Conservation (phyloP, 2,329 filamentous ascomycete genomes). For the Alternaria triticina region DNA sequence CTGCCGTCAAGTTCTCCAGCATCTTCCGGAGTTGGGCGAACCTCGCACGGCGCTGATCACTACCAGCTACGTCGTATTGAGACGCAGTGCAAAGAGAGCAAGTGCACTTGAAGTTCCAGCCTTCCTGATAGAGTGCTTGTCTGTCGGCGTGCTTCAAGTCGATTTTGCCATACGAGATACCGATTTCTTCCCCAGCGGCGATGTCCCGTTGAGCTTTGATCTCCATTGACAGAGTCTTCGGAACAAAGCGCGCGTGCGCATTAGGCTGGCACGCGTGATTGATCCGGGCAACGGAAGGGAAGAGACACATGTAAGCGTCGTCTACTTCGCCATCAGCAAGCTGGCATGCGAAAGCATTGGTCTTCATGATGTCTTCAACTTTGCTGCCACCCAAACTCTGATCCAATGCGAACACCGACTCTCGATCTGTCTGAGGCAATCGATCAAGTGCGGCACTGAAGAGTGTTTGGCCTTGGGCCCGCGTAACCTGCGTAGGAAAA, state of each 20-base stretch:
- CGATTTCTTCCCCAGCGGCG: constrained; percentile 28
- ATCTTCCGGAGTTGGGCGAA: constrained; percentile 22
- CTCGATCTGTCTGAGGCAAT: constrained; percentile 12
- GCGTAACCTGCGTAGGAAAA: constrained; percentile 19
- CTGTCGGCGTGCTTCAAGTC: constrained; percentile 26
- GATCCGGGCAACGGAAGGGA: constrained; percentile 29
- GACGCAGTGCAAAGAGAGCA: constrained; percentile 30
- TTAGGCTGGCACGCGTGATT: constrained; percentile 35
- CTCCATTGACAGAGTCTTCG: constrained; percentile 26
- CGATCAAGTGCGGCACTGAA: constrained; percentile 16
- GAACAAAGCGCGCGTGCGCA: constrained; percentile 30
- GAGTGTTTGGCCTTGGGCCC: constrained; percentile 16
- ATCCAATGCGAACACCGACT: constrained; percentile 19
- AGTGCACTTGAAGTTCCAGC: constrained; percentile 32
- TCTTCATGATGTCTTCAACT: constrained; percentile 30
- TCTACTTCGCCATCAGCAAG: constrained; percentile 25
- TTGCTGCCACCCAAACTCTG: constrained; percentile 20
- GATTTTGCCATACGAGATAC: constrained; percentile 28
- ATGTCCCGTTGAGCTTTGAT: constrained; percentile 29
- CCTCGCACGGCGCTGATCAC: constrained; percentile 24
- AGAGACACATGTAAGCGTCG: constrained; percentile 33
- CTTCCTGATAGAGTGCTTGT: constrained; percentile 24
- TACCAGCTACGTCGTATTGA: constrained; percentile 17
- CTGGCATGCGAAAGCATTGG: constrained; percentile 31
- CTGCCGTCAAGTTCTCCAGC: constrained; percentile 23